Conservation (phyloP, 352 stramenopile species). For the Phytophthora chlamydospora region DNA sequence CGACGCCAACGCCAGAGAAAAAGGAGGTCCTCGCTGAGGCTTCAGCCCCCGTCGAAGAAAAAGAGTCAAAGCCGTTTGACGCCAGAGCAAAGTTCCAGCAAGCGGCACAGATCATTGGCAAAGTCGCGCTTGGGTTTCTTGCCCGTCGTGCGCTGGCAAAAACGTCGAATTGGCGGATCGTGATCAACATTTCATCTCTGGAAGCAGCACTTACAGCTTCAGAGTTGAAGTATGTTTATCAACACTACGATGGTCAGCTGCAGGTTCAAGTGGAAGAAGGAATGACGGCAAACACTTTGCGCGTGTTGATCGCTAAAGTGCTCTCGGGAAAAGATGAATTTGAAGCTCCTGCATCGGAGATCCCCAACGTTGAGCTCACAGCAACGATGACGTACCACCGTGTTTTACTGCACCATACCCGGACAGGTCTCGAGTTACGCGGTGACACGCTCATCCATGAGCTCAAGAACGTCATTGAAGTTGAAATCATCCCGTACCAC, state of each 20-base stretch:
- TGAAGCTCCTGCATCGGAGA: neutral
- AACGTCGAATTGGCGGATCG: conserved; percentile 59
- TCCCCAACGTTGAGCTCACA: conserved; percentile 1
- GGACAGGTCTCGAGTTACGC: conserved; percentile 28
- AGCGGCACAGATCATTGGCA: conserved; percentile 54
- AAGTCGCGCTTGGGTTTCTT: conserved; percentile 58
- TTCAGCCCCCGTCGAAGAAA: conserved; percentile 1
- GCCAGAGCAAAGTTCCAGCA: conserved; percentile 21
- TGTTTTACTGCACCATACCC: conserved; percentile 37
- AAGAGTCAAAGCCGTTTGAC: conserved; percentile 4
- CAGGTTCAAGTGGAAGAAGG: conserved; percentile 47
- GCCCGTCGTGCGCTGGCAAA: conserved; percentile 43
- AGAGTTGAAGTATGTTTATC: conserved; percentile 30
- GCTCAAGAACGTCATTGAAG: conserved; percentile 32
- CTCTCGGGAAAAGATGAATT: conserved; percentile 41
- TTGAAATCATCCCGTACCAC: conserved; percentile 42
- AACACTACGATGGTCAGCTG: conserved; percentile 20
- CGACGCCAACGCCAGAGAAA: conserved; percentile 3
- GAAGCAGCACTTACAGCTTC: conserved; percentile 35
- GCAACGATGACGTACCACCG: conserved; percentile 41
- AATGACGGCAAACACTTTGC: conserved; percentile 73
- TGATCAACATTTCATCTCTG: conserved; percentile 38
- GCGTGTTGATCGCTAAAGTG: conserved; percentile 46
- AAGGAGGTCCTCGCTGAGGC: neutral
- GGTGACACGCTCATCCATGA: conserved; percentile 28